Evolutionary conservation across 495 filamentous ascomycete genomes (phyloP), one percentile per base, ranked within the genome.

Genomic region (Tuber indicum): DNA sequence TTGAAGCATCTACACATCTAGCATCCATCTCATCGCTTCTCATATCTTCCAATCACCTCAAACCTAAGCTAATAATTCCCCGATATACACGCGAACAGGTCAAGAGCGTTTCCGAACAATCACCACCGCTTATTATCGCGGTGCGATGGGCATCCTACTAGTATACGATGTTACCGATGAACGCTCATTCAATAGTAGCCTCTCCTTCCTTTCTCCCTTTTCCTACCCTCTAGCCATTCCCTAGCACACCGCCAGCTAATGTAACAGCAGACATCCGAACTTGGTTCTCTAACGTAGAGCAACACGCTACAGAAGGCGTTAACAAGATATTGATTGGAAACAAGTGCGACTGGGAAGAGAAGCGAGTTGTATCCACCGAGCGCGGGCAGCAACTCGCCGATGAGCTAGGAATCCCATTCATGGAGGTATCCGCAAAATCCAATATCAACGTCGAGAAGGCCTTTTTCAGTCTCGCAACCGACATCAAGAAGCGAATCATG

Each of bases 301-400:
- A 98, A 85, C 96, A 99, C 86, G 96, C 96, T 72, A 98, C 94
- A 77, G 96, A 98, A 86, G 96, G 96, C 79, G 96, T 99, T 80
- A 97, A 98, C 90, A 99, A 98, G 88, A 98, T 99, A 82, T 91
- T 99, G 72, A 97, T 99, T 77, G 96, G 96, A 82, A 99, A 99
- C 88, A 99, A 99, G 86, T 99, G 96, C 86, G 96, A 99, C 86
- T 98, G 96, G 96, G 95, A 98, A 86, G 96, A 99, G 86, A 99
- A 98, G 88, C 90, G 96, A 78, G 92, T 91, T 26, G 92, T 99
- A 32, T 93, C 93, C 42, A 97, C 92, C 71, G 94, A 98, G 85
- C 92, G 92, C 83, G 96, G 96, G 77, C 95, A 99, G 84, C 90
- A 92, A 80, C 89, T 99, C 49, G 96, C 96, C 42, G 92, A 97